Evolutionary conservation across 2,329 filamentous ascomycete species (phyloP).

Genomic region (Cryphonectria parasitica): DNA sequence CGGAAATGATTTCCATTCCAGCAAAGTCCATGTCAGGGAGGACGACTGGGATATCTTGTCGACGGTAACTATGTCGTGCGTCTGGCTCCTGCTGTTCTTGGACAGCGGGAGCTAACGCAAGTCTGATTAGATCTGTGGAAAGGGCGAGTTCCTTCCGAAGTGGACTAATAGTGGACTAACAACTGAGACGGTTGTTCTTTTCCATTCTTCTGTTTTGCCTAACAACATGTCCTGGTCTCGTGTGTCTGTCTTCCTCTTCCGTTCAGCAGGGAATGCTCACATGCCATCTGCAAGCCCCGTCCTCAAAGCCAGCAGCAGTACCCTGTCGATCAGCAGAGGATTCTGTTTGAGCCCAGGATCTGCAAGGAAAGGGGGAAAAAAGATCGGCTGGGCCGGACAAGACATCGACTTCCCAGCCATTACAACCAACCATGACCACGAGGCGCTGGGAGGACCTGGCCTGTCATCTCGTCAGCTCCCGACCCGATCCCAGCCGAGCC

Average conservation of each 20-base stretch:
- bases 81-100: constrained; percentile 16
- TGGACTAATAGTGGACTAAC: background rate
- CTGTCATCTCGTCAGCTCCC: constrained; percentile 21
- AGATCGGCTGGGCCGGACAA: background rate
- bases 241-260: background rate
- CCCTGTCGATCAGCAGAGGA: background rate
- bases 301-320: background rate
- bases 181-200: no score
- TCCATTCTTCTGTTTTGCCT: background rate
- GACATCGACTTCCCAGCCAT: constrained; percentile 15
- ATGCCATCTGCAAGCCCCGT: background rate
- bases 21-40: constrained; percentile 15
- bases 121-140: constrained; percentile 18
- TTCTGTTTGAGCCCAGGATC: background rate
- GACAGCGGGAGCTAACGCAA: constrained; percentile 27
- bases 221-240: constrained; percentile 8
- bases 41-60: constrained; percentile 12
- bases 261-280: constrained; percentile 16
- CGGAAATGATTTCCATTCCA: background rate
- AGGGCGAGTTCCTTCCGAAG: background rate
- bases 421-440: background rate
- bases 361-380: background rate
- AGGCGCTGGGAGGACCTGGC: constrained; percentile 26
- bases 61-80: background rate
- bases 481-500: constrained; percentile 9